Evolutionary conservation across 352 stramenopile species (phyloP), one percentile per base, ranked within the genome.

Genomic region (Phytophthora uliginosa): DNA sequence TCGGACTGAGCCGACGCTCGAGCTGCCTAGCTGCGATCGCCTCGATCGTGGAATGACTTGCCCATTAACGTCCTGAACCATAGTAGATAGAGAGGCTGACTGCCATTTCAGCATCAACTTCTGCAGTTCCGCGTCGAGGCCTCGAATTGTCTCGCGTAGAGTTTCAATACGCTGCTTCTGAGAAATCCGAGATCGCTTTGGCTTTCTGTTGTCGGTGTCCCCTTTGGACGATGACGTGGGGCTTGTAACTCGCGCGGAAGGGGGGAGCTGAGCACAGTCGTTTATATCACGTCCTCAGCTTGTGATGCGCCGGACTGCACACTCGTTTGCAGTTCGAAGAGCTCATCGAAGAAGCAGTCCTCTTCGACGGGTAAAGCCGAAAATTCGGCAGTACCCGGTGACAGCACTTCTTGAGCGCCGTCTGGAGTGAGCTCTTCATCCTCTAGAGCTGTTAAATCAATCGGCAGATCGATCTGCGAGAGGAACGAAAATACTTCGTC

Each of bases 11-110:
- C 3, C 69, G 69, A 3, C 40, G 56, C n/a, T 63, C 52, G 9
- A 71, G 62, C 33, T 83, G 76, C 40, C 73, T 63, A 22, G 60
- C 45, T 18, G 76, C 76, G 3, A 83, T 53, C 5, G 73, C 20
- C 20, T 78, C n/a, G n/a, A n/a, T 51, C 48, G 47, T 7, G 64
- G 17, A 15, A 64, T 15, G 1, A 70, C n/a, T 8, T 65, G 64
- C 7, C 36, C 52, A 40, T 47, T 59, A 15, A 47, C 33, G 5
- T 15, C 9, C 12, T 7, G 54, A 36, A 6, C 7, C 52, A 38
- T 7, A 31, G 3, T 31, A 31, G 28, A 31, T 31, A 31, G 28
- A 5, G 28, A 31, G 28, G 7, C 34, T 22, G 55, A 15, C 6
- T 40, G 42, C 24, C 18, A 42, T 65, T 40, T 17, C 9, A 45